phyloP scores from a whole-genome alignment of 73 alveolate genomes.

The Paraurostyla sp. region DNA sequence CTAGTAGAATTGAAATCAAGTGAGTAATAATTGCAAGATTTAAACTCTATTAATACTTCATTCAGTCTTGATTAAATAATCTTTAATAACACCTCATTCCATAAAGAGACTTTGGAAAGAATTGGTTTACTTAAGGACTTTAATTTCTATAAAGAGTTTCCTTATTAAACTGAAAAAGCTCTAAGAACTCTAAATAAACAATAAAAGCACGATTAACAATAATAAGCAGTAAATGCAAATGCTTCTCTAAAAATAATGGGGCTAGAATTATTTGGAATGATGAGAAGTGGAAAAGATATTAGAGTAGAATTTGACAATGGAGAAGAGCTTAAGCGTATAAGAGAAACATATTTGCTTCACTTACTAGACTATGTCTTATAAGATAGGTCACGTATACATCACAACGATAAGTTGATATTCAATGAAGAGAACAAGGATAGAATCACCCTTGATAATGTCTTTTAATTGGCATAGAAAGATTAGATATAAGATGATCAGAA shows the following conservation, averaged over 20 bases:
- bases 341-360: conserved; percentile 52
- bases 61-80: neutral
- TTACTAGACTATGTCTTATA: conserved; percentile 11
- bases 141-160: neutral
- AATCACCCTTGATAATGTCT: conserved; percentile 59
- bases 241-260: neutral
- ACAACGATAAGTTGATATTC: conserved; percentile 12
- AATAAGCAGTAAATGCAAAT: neutral
- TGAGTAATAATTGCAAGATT: neutral
- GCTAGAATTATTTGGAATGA: conserved; percentile 28
- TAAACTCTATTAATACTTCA: neutral
- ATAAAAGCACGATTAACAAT: neutral
- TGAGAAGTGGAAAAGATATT: conserved; percentile 30
- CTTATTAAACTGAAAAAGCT: neutral
- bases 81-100: conserved; percentile 9
- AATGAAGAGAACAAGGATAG: conserved; percentile 12
- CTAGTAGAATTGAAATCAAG: neutral
- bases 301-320: conserved; percentile 15
- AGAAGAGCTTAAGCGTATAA: conserved; percentile 24
- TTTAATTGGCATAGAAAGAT: conserved; percentile 52
- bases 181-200: neutral
- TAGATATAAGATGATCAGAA: neutral
- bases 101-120: conserved; percentile 39
- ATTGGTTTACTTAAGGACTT: conserved; percentile 11
- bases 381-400: conserved; percentile 6